A percentile compares a stretch with the other conserved stretches of the same genome.
Evolutionary conservation across 306 rosid genomes (phyloP).

Genomic region (Parietaria judaica): DNA sequence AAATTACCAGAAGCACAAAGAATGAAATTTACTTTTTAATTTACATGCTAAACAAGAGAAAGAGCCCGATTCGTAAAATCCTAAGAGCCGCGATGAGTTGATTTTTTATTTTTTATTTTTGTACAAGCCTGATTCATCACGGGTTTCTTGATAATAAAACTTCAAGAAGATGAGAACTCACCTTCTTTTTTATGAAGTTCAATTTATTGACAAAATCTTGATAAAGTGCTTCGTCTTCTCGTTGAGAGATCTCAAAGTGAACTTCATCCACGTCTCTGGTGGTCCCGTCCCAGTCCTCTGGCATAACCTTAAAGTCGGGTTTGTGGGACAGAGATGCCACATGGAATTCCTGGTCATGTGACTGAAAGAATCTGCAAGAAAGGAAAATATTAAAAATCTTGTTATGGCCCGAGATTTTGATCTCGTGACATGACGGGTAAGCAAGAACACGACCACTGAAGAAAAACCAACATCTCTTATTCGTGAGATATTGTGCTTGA

Average conservation of each 20-base stretch:
- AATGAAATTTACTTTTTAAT: too few relatives aligned
- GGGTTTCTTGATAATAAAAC: too few relatives aligned
- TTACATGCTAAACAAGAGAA: too few relatives aligned
- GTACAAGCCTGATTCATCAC: neutral
- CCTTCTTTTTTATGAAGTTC: constrained; percentile 90
- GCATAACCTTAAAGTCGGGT: constrained; percentile 96
- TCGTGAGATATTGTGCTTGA: too few relatives aligned
- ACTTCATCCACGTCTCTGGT: constrained; percentile 87
- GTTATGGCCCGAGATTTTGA: neutral
- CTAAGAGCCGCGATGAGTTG: too few relatives aligned
- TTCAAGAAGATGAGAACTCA: constrained; percentile 22
- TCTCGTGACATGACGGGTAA: neutral
- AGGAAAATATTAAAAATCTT: neutral
- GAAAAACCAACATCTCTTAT: too few relatives aligned
- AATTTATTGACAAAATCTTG: constrained; percentile 69
- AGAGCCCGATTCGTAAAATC: too few relatives aligned
- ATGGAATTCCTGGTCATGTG: constrained; percentile 90
- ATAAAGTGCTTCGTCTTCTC: constrained; percentile 84
- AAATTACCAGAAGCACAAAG: too few relatives aligned
- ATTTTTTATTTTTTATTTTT: too few relatives aligned
- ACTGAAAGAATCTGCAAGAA: constrained; percentile 65
- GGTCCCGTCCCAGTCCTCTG: constrained; percentile 98
- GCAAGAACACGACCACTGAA: neutral
- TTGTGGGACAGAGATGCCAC: constrained; percentile 90
- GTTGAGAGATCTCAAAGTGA: constrained; percentile 78